These are phyloP conservation scores for Phyllosticta capitalensis DNA, from an alignment of 2,329 filamentous ascomycete species.

Conservation along the genomic window DNA sequence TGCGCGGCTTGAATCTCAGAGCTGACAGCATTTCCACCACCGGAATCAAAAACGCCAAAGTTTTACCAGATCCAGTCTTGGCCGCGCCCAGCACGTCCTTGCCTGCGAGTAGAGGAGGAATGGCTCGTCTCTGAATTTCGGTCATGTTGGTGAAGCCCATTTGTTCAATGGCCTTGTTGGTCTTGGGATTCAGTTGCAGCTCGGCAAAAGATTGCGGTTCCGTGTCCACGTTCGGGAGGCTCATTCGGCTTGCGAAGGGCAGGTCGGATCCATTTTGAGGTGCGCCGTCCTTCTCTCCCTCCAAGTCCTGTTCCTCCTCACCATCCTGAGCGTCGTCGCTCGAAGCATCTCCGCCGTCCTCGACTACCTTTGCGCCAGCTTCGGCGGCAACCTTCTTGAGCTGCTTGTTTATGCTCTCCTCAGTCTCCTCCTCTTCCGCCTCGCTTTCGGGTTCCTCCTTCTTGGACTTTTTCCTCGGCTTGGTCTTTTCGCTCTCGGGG, in stretches of 20 bases:
- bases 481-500: conserved; percentile 22
- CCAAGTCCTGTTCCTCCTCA: conserved; percentile 21
- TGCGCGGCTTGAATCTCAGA: conserved; percentile 87
- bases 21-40: conserved; percentile 87
- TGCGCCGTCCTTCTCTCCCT: conserved; percentile 18
- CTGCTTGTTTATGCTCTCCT: conserved; percentile 12
- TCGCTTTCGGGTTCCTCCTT: conserved; percentile 23
- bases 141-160: conserved; percentile 97
- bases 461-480: conserved; percentile 33
- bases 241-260: conserved; percentile 47
- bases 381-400: conserved; percentile 12
- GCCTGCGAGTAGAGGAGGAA: conserved; percentile 80
- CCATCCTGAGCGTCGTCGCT: conserved; percentile 13
- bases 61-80: conserved; percentile 95
- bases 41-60: conserved; percentile 85
- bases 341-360: neutral
- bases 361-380: conserved; percentile 21
- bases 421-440: conserved; percentile 22
- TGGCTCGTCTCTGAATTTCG: conserved; percentile 79
- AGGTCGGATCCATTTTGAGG: conserved; percentile 14
- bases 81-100: conserved; percentile 89
- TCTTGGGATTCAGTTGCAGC: conserved; percentile 78
- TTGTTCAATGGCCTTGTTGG: conserved; percentile 74
- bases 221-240: conserved; percentile 48
- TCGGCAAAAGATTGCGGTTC: conserved; percentile 67